A percentile compares a stretch with the other conserved stretches of the same genome.
Evolutionary conservation across 2,329 filamentous ascomycete genomes (phyloP).

Genomic region (Colletotrichum musae): DNA sequence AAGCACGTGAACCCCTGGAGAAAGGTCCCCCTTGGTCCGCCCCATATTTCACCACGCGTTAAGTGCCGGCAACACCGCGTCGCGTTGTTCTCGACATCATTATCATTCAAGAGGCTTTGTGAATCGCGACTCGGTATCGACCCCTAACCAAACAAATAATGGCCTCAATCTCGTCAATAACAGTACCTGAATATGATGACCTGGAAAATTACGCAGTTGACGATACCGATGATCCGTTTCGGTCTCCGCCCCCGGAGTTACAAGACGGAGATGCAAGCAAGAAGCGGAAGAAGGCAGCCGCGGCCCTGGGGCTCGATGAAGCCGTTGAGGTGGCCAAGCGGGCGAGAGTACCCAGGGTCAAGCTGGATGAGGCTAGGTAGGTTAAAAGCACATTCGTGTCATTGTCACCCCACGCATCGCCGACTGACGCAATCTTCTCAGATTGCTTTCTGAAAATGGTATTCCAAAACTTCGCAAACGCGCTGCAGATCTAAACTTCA

Average conservation of each 20-base stretch:
- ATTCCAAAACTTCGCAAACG: constrained; percentile 85
- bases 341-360: constrained; percentile 79
- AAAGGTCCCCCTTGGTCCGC: no score
- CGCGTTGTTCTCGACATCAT: no score
- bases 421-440: constrained; percentile 52
- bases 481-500: constrained; percentile 81
- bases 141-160: background rate
- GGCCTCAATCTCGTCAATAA: constrained; percentile 25
- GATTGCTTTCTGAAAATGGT: constrained; percentile 85
- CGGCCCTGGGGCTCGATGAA: constrained; percentile 84
- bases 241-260: constrained; percentile 59
- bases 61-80: no score
- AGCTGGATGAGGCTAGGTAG: constrained; percentile 86
- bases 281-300: constrained; percentile 60
- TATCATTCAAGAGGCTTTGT: no score
- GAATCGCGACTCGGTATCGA: no score
- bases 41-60: no score
- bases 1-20: no score
- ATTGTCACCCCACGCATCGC: background rate
- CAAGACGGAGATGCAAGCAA: constrained; percentile 53
- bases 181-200: constrained; percentile 69
- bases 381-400: constrained; percentile 9
- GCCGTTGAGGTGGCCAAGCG: constrained; percentile 87
- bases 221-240: constrained; percentile 63
- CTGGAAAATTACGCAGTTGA: constrained; percentile 84